Evolutionary conservation across 2,329 filamentous ascomycete genomes (phyloP).

Genomic region (Verticillium albo-atrum): DNA sequence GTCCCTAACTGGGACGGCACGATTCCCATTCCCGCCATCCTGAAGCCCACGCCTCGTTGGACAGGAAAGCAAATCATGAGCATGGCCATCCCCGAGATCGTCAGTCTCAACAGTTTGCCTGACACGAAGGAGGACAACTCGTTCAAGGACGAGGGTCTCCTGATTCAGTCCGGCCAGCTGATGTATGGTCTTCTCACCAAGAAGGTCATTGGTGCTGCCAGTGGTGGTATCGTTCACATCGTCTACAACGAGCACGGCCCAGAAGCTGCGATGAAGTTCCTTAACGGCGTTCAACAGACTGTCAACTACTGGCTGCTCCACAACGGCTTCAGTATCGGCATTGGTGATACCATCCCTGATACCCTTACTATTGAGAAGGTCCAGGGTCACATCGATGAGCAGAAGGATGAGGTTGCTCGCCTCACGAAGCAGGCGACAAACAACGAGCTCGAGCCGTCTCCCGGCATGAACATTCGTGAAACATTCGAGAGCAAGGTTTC

Average conservation of each 20-base stretch:
- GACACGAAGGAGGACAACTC: constrained; percentile 55
- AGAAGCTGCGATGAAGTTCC: constrained; percentile 84
- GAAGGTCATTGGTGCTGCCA: constrained; percentile 87
- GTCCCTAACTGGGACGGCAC: constrained; percentile 96
- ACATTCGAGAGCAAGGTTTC: constrained; percentile 98
- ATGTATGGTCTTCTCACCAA: constrained; percentile 90
- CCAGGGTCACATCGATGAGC: constrained; percentile 71
- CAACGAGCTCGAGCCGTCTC: constrained; percentile 85
- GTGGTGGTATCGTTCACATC: constrained; percentile 89
- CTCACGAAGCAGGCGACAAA: constrained; percentile 76
- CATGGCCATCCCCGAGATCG: constrained; percentile 80
- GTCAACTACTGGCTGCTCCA: constrained; percentile 97
- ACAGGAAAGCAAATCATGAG: constrained; percentile 97
- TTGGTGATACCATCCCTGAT: constrained; percentile 96
- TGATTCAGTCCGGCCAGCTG: constrained; percentile 83
- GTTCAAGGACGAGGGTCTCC: constrained; percentile 69
- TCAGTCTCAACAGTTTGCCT: constrained; percentile 72
- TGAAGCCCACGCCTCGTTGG: constrained; percentile 91
- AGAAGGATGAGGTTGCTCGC: constrained; percentile 75
- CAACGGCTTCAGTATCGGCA: constrained; percentile 95
- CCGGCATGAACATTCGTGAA: constrained; percentile 97
- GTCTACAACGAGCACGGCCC: constrained; percentile 93
- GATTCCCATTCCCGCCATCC: constrained; percentile 87
- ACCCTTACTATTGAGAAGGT: constrained; percentile 78
- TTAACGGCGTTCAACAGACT: constrained; percentile 91